phyloP scores from a whole-genome alignment of 768 basidiomycete species.

The Astraeus odoratus region DNA sequence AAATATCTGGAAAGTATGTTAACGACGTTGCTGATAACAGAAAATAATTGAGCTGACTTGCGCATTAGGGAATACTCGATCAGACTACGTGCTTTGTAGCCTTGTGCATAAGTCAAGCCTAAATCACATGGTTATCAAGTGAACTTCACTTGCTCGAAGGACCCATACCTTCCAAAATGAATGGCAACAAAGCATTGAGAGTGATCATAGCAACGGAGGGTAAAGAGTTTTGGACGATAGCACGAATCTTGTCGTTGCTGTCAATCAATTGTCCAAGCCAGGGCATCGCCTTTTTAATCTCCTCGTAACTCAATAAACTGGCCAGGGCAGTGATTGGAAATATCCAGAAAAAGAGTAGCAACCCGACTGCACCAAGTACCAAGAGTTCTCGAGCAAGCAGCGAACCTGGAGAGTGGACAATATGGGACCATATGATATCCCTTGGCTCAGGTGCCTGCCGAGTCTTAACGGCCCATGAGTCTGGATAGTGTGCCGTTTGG shows the following conservation, averaged over 20 bases:
- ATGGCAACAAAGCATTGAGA: conserved; percentile 84
- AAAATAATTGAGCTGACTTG: conserved; percentile 50
- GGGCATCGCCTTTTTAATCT: conserved; percentile 86
- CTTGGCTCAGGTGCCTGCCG: conserved; percentile 86
- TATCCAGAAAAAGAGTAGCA: conserved; percentile 87
- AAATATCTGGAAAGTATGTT: conserved; percentile 61
- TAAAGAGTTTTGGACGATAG: conserved; percentile 90
- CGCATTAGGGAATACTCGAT: conserved; percentile 88
- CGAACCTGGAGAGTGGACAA: conserved; percentile 56
- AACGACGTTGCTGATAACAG: conserved; percentile 2
- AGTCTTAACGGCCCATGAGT: conserved; percentile 60
- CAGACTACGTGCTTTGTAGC: conserved; percentile 84
- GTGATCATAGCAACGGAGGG: conserved; percentile 87
- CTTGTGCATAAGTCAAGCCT: conserved; percentile 81
- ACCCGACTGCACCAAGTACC: conserved; percentile 58
- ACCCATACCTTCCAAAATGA: conserved; percentile 72
- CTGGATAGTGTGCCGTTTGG: conserved; percentile 72
- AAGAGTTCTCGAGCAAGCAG: conserved; percentile 63
- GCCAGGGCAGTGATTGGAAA: conserved; percentile 87
- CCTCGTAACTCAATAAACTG: conserved; percentile 82
- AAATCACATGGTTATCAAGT: conserved; percentile 23
- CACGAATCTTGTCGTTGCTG: conserved; percentile 68
- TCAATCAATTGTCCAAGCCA: conserved; percentile 86
- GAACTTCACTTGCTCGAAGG: not conserved
- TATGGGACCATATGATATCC: conserved; percentile 92